Percentiles rank a stretch among this genome's conserved stretches.
Conservation (phyloP, 495 filamentous ascomycete species). For the Annulohypoxylon maeteangense region DNA sequence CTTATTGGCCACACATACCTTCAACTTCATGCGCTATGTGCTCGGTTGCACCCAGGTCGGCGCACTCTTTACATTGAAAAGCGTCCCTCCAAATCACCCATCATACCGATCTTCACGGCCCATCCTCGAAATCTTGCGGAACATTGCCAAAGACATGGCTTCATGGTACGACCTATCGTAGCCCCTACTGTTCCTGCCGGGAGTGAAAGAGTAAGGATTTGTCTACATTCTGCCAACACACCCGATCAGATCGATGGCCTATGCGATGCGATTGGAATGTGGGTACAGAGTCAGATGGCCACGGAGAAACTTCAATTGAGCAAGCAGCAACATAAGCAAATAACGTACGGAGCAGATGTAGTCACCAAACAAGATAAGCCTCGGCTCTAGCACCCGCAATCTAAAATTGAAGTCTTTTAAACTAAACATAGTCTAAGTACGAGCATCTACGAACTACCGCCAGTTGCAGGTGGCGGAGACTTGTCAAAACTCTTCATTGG, state of each 20-base stretch:
- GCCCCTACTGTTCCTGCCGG: conserved; percentile 66
- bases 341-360: not conserved
- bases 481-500: conserved; percentile 62
- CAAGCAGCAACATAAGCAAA: not conserved
- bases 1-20: conserved; percentile 46
- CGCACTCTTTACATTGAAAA: conserved; percentile 40
- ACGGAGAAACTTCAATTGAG: not conserved
- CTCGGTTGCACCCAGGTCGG: conserved; percentile 16
- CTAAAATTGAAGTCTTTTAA: not conserved
- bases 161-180: conserved; percentile 65
- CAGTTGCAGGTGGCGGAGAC: conserved; percentile 21
- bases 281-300: conserved; percentile 44
- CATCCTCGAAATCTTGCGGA: conserved; percentile 61
- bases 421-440: not conserved
- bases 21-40: conserved; percentile 33
- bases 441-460: not conserved
- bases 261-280: conserved; percentile 54
- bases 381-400: conserved; percentile 12
- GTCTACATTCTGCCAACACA: conserved; percentile 65
- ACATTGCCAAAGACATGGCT: conserved; percentile 61
- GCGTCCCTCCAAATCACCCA: conserved; percentile 48
- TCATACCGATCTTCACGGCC: conserved; percentile 56
- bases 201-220: conserved; percentile 62
- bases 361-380: conserved; percentile 22
- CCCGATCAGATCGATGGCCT: conserved; percentile 56